Evolutionary conservation across 495 filamentous ascomycete species (phyloP).

Genomic region (Penicillium cinerascens): DNA sequence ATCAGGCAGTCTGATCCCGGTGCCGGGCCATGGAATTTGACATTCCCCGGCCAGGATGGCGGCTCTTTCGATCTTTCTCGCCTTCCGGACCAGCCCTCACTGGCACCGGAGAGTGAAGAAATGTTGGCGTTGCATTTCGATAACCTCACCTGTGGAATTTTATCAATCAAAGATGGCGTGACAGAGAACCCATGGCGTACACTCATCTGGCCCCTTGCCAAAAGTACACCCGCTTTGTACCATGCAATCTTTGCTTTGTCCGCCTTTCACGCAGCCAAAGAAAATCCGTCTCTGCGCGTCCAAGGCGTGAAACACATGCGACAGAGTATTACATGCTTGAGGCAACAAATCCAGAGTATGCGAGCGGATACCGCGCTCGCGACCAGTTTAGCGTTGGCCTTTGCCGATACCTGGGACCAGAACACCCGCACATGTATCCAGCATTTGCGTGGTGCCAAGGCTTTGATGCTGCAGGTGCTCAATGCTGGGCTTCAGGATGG

Average conservation of each 20-base stretch:
- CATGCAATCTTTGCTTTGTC: constrained; percentile 75
- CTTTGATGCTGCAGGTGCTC: constrained; percentile 60
- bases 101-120: constrained; percentile 51
- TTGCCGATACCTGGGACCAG: constrained; percentile 76
- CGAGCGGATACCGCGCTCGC: constrained; percentile 64
- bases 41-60: constrained; percentile 7
- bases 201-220: constrained; percentile 68
- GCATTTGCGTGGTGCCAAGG: constrained; percentile 68
- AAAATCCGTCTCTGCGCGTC: constrained; percentile 53
- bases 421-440: constrained; percentile 71
- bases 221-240: constrained; percentile 63
- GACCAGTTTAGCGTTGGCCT: constrained; percentile 69
- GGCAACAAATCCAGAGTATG: constrained; percentile 58
- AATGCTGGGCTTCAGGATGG: constrained; percentile 32
- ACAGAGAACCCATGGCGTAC: constrained; percentile 78
- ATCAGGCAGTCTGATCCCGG: constrained; percentile 44
- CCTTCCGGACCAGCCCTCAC: constrained; percentile 24
- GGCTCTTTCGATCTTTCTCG: constrained; percentile 3
- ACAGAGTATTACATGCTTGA: constrained; percentile 57
- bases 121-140: constrained; percentile 68
- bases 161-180: constrained; percentile 68
- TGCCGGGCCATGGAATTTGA: constrained; percentile 35
- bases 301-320: constrained; percentile 72
- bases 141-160: constrained; percentile 68
- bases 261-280: constrained; percentile 67